Base-by-base conservation (phyloP, 495 filamentous ascomycete species). In the Annulohypoxylon moriforme region DNA sequence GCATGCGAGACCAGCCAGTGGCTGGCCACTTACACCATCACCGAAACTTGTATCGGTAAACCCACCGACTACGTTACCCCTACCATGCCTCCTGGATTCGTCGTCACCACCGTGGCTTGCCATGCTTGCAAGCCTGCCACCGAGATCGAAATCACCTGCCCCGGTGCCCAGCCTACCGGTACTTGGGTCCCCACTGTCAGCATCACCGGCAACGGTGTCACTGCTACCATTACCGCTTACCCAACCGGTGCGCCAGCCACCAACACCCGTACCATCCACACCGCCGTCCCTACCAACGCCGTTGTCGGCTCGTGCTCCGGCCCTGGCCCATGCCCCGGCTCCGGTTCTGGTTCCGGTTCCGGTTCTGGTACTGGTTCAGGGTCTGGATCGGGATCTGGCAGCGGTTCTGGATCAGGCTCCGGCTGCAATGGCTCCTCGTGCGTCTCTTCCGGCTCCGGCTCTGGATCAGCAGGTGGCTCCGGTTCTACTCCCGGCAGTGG, bases 11-110 rank as follows among this genome's bases (percentile, higher is more conserved):
- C 82, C 4, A 77, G 78, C 61, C 61, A 70, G 24, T 79, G 77
- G 73, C 61, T 77, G 40, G 78, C 80, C 25, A 83, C 81, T 4
- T 86, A 86, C 75, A 86, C 84, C 24, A 62, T 85, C 72, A 79
- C 74, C 4, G 79, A 83, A 62, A 81, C 71, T 31, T 81, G 79
- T 69, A 64, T 76, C 24, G 82, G 76, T 49, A 69, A 77, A 46
- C 69, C 71, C 36, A 44, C 56, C 52, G 55, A 67, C n/a, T 76
- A 68, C 55, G 60, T 55, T 8, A 73, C 73, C 25, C 72, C 76
- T 1, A 60, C 60, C 6, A 67, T 77, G 4, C 80, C 78, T 25
- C 79, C 81, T 5, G 79, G 79, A 53, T 82, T 81, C 53, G 80
- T 82, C 52, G 76, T 77, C 33, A 81, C 77, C 27, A 80, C 77